Percentiles rank a stretch among this genome's conserved stretches.
Evolutionary conservation across 768 basidiomycete species (phyloP).

Genomic region (Fomitopsis serialis): DNA sequence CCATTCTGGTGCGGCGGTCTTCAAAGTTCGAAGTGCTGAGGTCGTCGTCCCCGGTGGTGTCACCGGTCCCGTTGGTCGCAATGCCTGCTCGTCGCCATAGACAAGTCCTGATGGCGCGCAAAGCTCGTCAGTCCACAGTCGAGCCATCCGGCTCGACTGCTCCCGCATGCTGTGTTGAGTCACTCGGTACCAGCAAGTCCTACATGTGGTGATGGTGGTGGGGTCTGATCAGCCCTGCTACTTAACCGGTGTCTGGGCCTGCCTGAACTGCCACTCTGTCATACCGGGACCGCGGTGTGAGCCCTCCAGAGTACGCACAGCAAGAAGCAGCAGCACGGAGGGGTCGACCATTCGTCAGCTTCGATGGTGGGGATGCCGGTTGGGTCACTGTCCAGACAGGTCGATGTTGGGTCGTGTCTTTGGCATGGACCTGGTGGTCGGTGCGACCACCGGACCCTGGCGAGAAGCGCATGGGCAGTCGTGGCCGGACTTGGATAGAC

Average conservation of each 20-base stretch:
- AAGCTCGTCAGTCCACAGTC: background rate
- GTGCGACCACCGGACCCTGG: background rate
- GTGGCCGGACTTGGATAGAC: background rate
- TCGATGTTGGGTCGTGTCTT: background rate
- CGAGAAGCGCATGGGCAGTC: background rate
- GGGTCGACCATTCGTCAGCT: conserved; percentile 4
- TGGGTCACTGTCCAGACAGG: background rate
- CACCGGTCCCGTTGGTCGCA: too few relatives aligned
- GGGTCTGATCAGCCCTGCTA: conserved; percentile 2
- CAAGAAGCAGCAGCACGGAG: background rate
- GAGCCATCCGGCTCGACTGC: background rate
- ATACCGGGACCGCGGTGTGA: background rate
- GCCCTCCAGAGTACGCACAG: background rate
- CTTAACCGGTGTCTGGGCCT: background rate
- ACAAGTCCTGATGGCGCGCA: too few relatives aligned
- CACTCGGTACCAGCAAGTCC: background rate
- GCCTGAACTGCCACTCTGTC: background rate
- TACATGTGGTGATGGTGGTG: background rate
- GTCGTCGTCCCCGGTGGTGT: background rate
- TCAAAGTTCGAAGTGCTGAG: background rate
- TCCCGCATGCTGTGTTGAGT: background rate
- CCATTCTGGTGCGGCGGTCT: background rate
- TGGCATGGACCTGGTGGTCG: background rate
- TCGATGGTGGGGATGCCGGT: background rate
- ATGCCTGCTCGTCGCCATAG: too few relatives aligned